These are phyloP conservation scores for Coniochaeta sp. DNA, from an alignment of 2,329 filamentous ascomycete genomes.

Conservation along the genomic window DNA sequence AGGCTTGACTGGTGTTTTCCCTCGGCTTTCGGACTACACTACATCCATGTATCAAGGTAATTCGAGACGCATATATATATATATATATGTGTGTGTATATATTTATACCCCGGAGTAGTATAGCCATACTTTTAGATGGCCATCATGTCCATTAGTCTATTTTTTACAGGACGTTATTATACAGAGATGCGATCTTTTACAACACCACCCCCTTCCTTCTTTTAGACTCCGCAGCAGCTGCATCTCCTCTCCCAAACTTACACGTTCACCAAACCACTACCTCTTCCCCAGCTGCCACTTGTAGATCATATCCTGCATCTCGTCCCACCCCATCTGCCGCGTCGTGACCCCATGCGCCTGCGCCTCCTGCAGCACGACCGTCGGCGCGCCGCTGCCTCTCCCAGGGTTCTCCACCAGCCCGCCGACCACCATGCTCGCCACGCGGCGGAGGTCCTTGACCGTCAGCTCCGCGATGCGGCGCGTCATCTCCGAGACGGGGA, in stretches of 20 bases:
- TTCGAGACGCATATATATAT: too few relatives aligned
- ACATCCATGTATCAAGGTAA: neutral
- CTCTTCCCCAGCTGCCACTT: constrained; percentile 72
- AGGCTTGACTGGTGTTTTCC: neutral
- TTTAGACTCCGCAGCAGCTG: neutral
- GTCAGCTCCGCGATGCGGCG: constrained; percentile 75
- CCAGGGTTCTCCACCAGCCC: constrained; percentile 71
- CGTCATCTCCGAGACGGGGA: constrained; percentile 92
- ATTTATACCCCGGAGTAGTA: neutral
- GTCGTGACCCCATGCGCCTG: constrained; percentile 64
- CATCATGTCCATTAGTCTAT: neutral
- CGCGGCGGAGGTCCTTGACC: constrained; percentile 70
- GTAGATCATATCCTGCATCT: constrained; percentile 81
- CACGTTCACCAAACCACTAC: constrained; percentile 8
- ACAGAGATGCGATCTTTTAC: neutral
- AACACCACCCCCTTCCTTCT: neutral
- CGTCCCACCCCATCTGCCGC: constrained; percentile 71
- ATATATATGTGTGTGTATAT: too few relatives aligned
- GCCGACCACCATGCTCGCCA: constrained; percentile 71
- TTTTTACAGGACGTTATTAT: neutral
- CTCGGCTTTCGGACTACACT: neutral
- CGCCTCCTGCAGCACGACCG: constrained; percentile 90
- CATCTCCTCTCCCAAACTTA: neutral
- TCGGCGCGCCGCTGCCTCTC: constrained; percentile 77
- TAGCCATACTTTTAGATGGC: neutral